Percentiles rank a stretch among this genome's conserved stretches.
These are phyloP conservation scores for Nymphaea thermarum DNA, from an alignment of 164 flowering plant genomes.

Conservation along the genomic window DNA sequence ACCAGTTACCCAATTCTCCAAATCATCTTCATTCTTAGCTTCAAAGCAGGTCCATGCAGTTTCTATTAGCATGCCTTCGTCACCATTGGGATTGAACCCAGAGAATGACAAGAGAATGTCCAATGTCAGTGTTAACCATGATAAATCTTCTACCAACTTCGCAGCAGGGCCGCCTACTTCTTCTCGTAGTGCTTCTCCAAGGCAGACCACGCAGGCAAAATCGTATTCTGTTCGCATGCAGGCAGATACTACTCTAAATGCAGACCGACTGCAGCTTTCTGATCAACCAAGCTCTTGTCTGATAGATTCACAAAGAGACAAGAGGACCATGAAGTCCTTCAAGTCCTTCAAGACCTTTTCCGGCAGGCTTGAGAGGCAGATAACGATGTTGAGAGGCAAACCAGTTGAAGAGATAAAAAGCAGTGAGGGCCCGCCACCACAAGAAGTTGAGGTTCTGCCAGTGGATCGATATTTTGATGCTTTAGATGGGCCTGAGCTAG, in stretches of 20 bases:
- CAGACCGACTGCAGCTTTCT: not conserved
- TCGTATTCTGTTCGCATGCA: conserved; percentile 40
- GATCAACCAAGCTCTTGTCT: not conserved
- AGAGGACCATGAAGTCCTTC: conserved; percentile 23
- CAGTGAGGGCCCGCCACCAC: conserved; percentile 5
- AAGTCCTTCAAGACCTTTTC: conserved; percentile 83
- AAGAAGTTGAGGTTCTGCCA: conserved; percentile 30
- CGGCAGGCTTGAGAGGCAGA: conserved; percentile 58
- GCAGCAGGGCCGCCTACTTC: not conserved
- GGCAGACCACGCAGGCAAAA: conserved; percentile 9
- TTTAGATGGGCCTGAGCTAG: conserved; percentile 81
- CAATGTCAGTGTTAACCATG: conserved; percentile 7
- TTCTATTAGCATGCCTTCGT: conserved; percentile 47
- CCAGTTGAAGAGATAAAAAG: conserved; percentile 18
- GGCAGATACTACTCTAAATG: conserved; percentile 13
- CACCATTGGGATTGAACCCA: conserved; percentile 17
- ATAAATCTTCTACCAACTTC: not conserved
- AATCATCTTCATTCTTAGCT: not conserved
- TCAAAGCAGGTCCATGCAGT: not conserved
- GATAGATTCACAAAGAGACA: conserved; percentile 12
- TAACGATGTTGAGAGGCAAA: conserved; percentile 46
- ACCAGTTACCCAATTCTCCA: not conserved
- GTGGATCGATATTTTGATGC: conserved; percentile 75
- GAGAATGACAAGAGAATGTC: conserved; percentile 3
- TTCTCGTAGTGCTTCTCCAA: conserved; percentile 1